Evolutionary conservation across 139 green algal genomes (phyloP).

Genomic region (Chlamydomonas incerta): DNA sequence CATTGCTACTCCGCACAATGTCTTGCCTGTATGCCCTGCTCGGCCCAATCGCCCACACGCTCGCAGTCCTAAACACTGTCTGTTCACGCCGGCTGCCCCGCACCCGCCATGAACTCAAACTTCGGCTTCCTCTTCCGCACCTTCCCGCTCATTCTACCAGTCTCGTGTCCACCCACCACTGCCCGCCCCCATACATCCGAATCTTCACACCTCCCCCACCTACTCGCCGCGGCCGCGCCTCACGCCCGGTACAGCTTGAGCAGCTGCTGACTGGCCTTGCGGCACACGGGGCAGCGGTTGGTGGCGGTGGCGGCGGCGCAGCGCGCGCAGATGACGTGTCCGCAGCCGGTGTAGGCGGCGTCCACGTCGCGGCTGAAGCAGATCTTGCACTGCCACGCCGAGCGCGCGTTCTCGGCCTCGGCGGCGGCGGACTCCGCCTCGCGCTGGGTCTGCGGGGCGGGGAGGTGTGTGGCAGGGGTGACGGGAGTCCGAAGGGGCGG

Average conservation of each 20-base stretch:
- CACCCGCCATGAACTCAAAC: too few relatives aligned
- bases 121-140: too few relatives aligned
- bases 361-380: slow-evolving; percentile 71
- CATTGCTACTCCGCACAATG: too few relatives aligned
- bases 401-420: slow-evolving; percentile 9
- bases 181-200: too few relatives aligned
- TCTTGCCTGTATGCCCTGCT: too few relatives aligned
- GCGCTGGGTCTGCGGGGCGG: slow-evolving; percentile 2
- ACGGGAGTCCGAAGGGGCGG: not conserved
- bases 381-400: slow-evolving; percentile 66
- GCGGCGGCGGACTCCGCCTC: not conserved
- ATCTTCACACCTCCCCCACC: too few relatives aligned
- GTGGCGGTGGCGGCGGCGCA: slow-evolving; percentile 45
- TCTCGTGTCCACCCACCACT: too few relatives aligned
- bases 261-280: slow-evolving; percentile 36
- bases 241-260: slow-evolving; percentile 13
- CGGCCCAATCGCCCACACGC: too few relatives aligned
- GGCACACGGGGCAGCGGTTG: slow-evolving; percentile 69
- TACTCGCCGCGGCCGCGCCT: too few relatives aligned
- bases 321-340: slow-evolving; percentile 66
- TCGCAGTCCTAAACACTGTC: too few relatives aligned
- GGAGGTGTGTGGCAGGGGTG: not conserved
- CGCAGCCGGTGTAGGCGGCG: slow-evolving; percentile 64
- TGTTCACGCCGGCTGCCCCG: too few relatives aligned
- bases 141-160: too few relatives aligned